Percentiles rank a stretch among this genome's conserved stretches.
Evolutionary conservation across 345 rosid species (phyloP).

Genomic region (Anastatica hierochuntica): DNA sequence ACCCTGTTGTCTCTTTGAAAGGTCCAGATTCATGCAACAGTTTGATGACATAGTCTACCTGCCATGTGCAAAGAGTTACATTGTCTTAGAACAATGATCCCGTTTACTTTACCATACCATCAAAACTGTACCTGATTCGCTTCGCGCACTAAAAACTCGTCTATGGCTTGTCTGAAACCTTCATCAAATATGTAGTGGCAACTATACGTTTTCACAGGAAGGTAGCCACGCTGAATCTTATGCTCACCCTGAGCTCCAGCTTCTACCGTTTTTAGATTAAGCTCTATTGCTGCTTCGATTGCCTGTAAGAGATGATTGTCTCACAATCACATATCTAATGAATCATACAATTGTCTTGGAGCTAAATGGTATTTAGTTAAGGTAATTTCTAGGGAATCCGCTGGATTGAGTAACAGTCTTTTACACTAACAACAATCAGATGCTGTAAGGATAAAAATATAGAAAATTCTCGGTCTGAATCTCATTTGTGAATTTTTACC

Average conservation of each 20-base stretch:
- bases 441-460: not conserved
- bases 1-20: conserved; percentile 52
- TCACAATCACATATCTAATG: not conserved
- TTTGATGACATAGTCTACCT: conserved; percentile 67
- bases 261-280: conserved; percentile 65
- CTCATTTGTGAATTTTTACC: no score
- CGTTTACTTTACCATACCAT: not conserved
- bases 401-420: not conserved
- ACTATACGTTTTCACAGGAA: conserved; percentile 83
- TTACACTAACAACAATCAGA: not conserved
- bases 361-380: not conserved
- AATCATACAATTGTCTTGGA: not conserved
- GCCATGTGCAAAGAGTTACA: conserved; percentile 20
- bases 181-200: conserved; percentile 71
- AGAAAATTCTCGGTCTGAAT: no score
- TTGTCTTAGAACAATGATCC: not conserved
- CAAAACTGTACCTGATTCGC: conserved; percentile 50
- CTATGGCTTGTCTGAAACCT: conserved; percentile 59
- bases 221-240: conserved; percentile 86
- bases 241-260: conserved; percentile 99
- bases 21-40: conserved; percentile 67
- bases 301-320: conserved; percentile 40
- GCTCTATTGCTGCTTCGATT: conserved; percentile 87
- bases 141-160: conserved; percentile 56
- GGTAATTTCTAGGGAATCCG: no score